Conservation (phyloP, 345 rosid species). For the Acer negundo region DNA sequence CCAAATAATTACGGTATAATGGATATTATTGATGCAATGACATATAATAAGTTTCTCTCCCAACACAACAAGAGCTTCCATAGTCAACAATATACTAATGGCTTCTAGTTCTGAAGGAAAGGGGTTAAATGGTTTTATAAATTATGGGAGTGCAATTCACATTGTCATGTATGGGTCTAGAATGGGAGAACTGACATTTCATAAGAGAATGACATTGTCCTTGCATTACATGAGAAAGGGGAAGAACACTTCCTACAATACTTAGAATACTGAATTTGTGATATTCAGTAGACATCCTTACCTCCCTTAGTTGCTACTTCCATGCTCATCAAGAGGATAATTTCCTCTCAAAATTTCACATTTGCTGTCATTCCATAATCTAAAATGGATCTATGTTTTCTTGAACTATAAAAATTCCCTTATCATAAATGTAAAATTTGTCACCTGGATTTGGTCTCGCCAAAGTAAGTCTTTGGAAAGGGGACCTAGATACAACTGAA, state of each 20-base stretch:
- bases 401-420: neutral
- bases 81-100: neutral
- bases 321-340: neutral
- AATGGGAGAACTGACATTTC: neutral
- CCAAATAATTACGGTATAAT: neutral
- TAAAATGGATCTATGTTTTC: neutral
- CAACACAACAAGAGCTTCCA: neutral
- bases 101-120: neutral
- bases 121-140: neutral
- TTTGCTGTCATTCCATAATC: neutral
- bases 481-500: neutral
- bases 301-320: neutral
- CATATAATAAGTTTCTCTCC: constrained; percentile 3
- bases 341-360: neutral
- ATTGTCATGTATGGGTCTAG: too few relatives aligned
- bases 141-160: neutral
- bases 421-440: neutral
- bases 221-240: neutral
- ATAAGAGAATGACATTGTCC: neutral
- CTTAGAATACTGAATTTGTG: neutral
- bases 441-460: neutral
- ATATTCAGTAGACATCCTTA: neutral
- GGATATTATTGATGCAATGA: neutral
- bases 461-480: neutral
- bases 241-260: neutral